phyloP scores from a whole-genome alignment of 2,329 filamentous ascomycete genomes.

The Samsoniella hepiali region DNA sequence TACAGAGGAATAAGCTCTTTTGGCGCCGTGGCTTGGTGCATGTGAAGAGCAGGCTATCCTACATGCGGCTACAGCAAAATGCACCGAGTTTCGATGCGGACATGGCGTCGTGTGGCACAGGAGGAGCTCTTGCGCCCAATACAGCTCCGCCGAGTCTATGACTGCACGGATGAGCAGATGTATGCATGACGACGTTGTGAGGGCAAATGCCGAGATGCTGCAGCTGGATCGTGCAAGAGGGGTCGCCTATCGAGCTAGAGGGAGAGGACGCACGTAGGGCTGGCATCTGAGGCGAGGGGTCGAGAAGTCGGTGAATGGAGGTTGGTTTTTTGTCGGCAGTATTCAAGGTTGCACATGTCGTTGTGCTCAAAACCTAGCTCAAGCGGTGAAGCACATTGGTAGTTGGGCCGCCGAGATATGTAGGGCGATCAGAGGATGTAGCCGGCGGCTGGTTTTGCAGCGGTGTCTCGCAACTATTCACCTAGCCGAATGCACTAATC shows the following conservation, averaged over 20 bases:
- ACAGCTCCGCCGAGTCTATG: background rate
- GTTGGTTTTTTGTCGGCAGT: background rate
- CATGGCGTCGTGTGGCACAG: background rate
- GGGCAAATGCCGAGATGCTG: constrained; percentile 10
- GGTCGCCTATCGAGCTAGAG: background rate
- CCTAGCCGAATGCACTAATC: too few species aligned
- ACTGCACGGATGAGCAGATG: background rate
- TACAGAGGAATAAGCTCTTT: background rate
- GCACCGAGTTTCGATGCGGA: background rate
- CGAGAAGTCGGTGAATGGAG: background rate
- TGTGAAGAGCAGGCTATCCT: background rate
- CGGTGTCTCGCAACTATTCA: too few species aligned
- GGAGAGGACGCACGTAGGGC: background rate
- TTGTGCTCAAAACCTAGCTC: background rate
- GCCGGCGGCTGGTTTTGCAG: too few species aligned
- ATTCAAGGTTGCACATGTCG: background rate
- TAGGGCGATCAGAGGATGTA: too few species aligned
- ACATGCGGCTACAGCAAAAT: background rate
- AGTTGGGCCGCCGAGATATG: background rate
- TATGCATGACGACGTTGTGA: background rate
- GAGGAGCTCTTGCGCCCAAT: background rate
- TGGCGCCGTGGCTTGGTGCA: background rate
- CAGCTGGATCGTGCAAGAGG: background rate
- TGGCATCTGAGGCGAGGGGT: background rate
- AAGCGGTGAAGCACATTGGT: background rate